Evolutionary conservation across 331 rosid species (phyloP), one percentile per base, ranked within the genome.

Genomic region (Dryas integrifolia): DNA sequence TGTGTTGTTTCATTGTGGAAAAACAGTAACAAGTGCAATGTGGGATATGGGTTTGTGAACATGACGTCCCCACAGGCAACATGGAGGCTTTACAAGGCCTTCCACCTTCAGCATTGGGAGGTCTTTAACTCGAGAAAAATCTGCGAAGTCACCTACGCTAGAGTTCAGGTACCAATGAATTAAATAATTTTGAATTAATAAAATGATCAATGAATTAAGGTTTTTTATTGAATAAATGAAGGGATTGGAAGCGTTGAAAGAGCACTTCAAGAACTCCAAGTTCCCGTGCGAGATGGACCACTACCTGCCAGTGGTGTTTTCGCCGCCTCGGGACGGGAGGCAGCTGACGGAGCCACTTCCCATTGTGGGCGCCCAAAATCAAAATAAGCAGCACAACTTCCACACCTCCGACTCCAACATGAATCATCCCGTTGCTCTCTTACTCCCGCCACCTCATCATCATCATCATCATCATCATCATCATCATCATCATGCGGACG

Each of bases 191-290:
- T 2, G 35, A 30, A 30, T 30, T 30, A 30, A 30, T 30, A 30
- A 30, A 1, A 69, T 15, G 3, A 6, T 9, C 11, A 21, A 7
- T 35, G 9, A 44, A 16, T 26, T 13, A 21, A 30, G 3, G 30
- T 76, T 3, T 7, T 45, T 15, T n/a, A 24, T 47, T 12, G 46
- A 9, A 24, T 21, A 11, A 18, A 21, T 21, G 1, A 3, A 92
- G 98, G 98, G 98, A 2, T 80, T 90, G 92, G 98, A 92, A 82
- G 93, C 93, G 2, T 82, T 92, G 85, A 92, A 87, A 65, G 98
- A 92, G 85, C 97, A 92, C 66, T 92, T 92, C 82, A 90, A 88
- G 97, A 88, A 92, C 84, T 90, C 98, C 30, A 92, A 90, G 88
- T 92, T 92, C 88, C 96, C 97, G 74, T 84, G 89, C 75, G 97